Evolutionary conservation across 2,329 filamentous ascomycete genomes (phyloP).

Genomic region (Parasarocladium wereldwijsianum): DNA sequence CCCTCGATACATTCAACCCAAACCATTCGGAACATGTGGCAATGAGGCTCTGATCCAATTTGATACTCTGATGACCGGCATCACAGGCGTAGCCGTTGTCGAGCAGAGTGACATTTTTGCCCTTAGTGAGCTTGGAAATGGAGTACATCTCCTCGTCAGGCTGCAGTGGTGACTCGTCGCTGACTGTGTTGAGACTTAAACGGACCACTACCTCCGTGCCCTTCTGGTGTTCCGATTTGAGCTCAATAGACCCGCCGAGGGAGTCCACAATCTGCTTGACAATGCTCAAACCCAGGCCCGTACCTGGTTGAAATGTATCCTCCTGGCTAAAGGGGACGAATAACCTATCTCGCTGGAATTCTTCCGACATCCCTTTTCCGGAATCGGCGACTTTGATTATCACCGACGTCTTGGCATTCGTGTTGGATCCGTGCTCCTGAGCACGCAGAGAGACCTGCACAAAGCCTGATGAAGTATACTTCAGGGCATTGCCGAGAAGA

Average conservation of each 20-base stretch:
- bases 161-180: constrained; percentile 1
- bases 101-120: constrained; percentile 9
- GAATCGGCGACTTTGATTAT: constrained; percentile 34
- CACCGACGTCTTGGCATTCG: constrained; percentile 11
- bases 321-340: constrained; percentile 52
- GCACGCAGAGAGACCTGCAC: constrained; percentile 25
- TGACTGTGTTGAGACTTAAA: constrained; percentile 20
- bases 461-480: constrained; percentile 40
- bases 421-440: constrained; percentile 9
- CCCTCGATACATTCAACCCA: constrained; percentile 14
- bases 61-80: constrained; percentile 8
- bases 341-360: constrained; percentile 43
- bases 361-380: constrained; percentile 47
- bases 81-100: constrained; percentile 5
- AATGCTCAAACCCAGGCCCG: constrained; percentile 48
- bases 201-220: constrained; percentile 40
- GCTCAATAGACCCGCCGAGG: constrained; percentile 42
- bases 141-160: constrained; percentile 8
- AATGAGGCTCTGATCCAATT: constrained; percentile 14
- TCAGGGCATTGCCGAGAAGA: constrained; percentile 45
- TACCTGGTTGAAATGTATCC: constrained; percentile 42
- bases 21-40: constrained; percentile 19
- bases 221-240: constrained; percentile 34
- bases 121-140: constrained; percentile 7
- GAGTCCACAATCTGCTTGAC: constrained; percentile 45